Evolutionary conservation across 2,329 filamentous ascomycete genomes (phyloP), one percentile per base, ranked within the genome.

Genomic region (Sphaerulina musiva): DNA sequence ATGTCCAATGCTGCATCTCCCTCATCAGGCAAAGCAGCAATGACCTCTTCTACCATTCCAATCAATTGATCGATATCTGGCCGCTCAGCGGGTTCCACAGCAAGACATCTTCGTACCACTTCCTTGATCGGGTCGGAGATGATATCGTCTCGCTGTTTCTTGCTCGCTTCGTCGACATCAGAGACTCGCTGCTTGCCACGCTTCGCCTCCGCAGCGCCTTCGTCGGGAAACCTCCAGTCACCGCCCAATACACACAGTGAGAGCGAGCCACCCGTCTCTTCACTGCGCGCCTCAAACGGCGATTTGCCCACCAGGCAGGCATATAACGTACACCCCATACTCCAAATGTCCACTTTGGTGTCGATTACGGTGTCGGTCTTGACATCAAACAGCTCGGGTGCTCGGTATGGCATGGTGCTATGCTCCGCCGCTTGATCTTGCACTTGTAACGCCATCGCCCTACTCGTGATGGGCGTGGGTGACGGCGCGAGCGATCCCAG

Each of bases 331-430:
- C 93, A 97, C 48, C 93, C 93, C 20, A 98, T 76, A 12, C 89
- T 95, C 93, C 93, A 98, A 61, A 98, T 95, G 71, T 98, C 93
- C 40, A 95, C 89, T 70, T 96, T 96, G 10, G 91, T 95, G 72
- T 97, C 93, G 67, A 98, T 86, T 48, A 89, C 82, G 46, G 86
- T 85, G 59, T 89, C 92, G 2, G 90, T 96, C 74, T 95, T 95
- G 53, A 97, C 93, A 70, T 98, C 93, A 72, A 98, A 98, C 57
- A 98, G 84, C 73, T 98, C 93, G 0, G 93, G 93, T 1, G 93
- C 93, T 56, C 93, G 89, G 74, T 98, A 98, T 0, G 93, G 91
- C 92, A 98, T 97, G 40, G 93, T 98, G 61, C 85, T 92, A 77
- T 97, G 92, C 71, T 98, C 93, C 51, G 92, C 93, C 20, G 93